Evolutionary conservation across 495 filamentous ascomycete species (phyloP).

Genomic region (Neurospora sp.): DNA sequence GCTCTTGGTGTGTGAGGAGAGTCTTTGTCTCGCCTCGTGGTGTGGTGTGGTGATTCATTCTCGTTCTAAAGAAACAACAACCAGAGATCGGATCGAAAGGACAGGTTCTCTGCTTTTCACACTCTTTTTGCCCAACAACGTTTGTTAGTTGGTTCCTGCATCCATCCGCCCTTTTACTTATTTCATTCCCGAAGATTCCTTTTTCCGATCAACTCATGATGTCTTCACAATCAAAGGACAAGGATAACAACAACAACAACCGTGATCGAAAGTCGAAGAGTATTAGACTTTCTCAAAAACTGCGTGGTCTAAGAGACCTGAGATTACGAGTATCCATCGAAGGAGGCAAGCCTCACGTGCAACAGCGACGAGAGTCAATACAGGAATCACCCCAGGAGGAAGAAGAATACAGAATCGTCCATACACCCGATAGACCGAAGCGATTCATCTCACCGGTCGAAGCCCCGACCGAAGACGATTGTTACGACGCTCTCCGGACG

Average conservation of each 20-base stretch:
- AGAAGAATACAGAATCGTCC: constrained; percentile 13
- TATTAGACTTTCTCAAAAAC: constrained; percentile 10
- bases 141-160: not conserved
- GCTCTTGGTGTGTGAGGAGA: not conserved
- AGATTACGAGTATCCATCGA: not conserved
- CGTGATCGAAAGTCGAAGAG: constrained; percentile 1
- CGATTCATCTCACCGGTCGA: constrained; percentile 5
- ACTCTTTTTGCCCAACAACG: not conserved
- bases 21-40: not conserved
- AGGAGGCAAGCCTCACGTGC: not conserved
- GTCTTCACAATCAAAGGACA: not conserved
- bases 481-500: constrained; percentile 11
- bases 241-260: not conserved
- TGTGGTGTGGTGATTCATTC: not conserved
- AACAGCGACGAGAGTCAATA: not conserved
- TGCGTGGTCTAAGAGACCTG: constrained; percentile 9
- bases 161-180: not conserved
- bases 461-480: constrained; percentile 20
- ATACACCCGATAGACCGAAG: constrained; percentile 19
- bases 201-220: not conserved
- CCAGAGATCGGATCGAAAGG: not conserved
- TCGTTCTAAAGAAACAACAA: not conserved
- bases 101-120: not conserved
- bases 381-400: constrained; percentile 1
- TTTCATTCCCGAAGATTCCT: not conserved